These are phyloP conservation scores for Sarcomyxa edulis DNA, from an alignment of 768 basidiomycete genomes.

Conservation along the genomic window DNA sequence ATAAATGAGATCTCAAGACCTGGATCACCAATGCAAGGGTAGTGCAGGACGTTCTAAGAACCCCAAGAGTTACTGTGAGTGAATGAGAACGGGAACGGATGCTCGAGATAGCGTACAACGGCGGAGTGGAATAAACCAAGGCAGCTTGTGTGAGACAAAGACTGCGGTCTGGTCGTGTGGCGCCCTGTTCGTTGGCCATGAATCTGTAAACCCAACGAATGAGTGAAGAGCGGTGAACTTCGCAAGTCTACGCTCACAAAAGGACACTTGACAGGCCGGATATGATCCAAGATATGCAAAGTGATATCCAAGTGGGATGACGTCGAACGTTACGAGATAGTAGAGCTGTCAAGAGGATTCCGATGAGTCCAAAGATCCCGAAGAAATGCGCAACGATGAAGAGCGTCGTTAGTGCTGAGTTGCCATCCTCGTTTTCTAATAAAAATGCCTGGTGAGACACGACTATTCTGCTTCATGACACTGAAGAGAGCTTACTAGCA, in stretches of 20 bases:
- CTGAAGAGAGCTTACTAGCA: no score
- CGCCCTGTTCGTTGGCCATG: constrained; percentile 3
- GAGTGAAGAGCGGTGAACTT: no score
- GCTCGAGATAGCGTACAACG: constrained; percentile 4
- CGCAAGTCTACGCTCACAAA: no score
- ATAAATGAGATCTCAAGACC: neutral
- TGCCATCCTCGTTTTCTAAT: no score
- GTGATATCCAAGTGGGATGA: constrained; percentile 4
- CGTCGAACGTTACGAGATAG: constrained; percentile 1
- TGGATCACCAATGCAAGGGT: constrained; percentile 5
- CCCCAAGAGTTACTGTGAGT: no score
- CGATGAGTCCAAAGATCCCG: constrained; percentile 4
- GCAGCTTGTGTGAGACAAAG: constrained; percentile 8
- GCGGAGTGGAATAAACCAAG: constrained; percentile 6
- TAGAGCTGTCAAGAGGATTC: constrained; percentile 6
- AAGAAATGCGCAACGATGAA: constrained; percentile 7
- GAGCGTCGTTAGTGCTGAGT: neutral
- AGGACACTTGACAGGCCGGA: constrained; percentile 8
- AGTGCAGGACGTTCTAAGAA: constrained; percentile 2
- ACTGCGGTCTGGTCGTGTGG: neutral
- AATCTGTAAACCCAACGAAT: no score
- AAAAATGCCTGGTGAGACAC: no score
- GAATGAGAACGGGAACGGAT: neutral
- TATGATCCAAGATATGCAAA: constrained; percentile 9
- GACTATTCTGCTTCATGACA: no score